phyloP scores from a whole-genome alignment of 257 asterid genomes.

The Plantago ovata region DNA sequence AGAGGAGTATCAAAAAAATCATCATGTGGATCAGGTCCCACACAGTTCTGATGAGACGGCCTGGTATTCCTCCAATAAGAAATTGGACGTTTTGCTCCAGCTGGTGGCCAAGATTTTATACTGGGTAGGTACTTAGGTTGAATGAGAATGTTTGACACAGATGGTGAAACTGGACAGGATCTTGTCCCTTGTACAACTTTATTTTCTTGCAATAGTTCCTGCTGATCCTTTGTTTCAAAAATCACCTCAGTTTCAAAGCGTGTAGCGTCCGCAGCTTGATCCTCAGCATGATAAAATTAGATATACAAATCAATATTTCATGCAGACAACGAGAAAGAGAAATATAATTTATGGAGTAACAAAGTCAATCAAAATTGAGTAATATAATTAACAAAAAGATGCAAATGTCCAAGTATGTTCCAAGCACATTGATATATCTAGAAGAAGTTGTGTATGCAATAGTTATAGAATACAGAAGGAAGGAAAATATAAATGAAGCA shows the following conservation, averaged over 20 bases:
- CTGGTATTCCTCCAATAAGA: slow-evolving; percentile 95
- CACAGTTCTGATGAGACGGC: slow-evolving; percentile 78
- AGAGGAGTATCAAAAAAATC: slow-evolving; percentile 92
- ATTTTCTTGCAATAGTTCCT: slow-evolving; percentile 31
- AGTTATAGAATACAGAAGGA: slow-evolving; percentile 20
- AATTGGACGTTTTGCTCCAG: slow-evolving; percentile 70
- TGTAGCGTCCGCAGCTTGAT: slow-evolving; percentile 29
- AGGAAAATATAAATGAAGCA: slow-evolving; percentile 15
- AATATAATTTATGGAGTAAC: not conserved
- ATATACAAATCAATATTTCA: slow-evolving; percentile 19
- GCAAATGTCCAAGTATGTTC: not conserved
- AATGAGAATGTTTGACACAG: slow-evolving; percentile 31
- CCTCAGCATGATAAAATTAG: slow-evolving; percentile 34
- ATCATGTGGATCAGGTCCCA: slow-evolving; percentile 81
- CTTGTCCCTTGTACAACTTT: slow-evolving; percentile 27
- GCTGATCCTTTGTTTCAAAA: slow-evolving; percentile 29
- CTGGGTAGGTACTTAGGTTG: slow-evolving; percentile 35
- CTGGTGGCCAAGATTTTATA: slow-evolving; percentile 51
- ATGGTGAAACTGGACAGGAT: slow-evolving; percentile 44
- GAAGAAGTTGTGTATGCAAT: not conserved
- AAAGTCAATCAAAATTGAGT: not conserved
- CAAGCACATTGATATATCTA: slow-evolving; percentile 9
- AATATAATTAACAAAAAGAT: no score
- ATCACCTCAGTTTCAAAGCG: slow-evolving; percentile 26
- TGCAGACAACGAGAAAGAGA: not conserved